These are phyloP conservation scores for Paecilomyces niveus DNA, from an alignment of 2,329 filamentous ascomycete species.

Conservation along the genomic window DNA sequence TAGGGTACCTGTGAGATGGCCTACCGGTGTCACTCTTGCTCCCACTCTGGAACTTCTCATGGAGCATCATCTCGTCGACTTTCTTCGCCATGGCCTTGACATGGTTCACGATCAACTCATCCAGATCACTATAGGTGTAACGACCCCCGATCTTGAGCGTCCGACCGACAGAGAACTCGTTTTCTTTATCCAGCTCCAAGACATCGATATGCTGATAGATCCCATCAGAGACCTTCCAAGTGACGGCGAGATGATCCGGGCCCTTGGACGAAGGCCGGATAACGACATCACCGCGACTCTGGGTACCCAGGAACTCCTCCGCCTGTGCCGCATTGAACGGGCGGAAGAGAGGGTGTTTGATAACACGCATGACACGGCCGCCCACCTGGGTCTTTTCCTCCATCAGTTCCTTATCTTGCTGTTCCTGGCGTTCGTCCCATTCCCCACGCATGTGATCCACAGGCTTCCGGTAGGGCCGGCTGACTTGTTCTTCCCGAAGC, in stretches of 20 bases:
- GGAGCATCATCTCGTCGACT: conserved; percentile 89
- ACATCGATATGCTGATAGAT: conserved; percentile 99
- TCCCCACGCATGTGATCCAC: conserved; percentile 68
- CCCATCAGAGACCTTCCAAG: conserved; percentile 94
- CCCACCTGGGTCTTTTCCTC: conserved; percentile 80
- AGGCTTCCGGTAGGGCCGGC: conserved; percentile 61
- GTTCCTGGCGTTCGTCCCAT: conserved; percentile 82
- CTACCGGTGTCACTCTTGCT: conserved; percentile 78
- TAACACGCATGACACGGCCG: conserved; percentile 82
- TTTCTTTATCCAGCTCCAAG: conserved; percentile 92
- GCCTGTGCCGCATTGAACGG: conserved; percentile 89
- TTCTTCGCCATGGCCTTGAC: conserved; percentile 97
- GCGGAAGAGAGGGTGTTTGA: conserved; percentile 95
- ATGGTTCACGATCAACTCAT: conserved; percentile 94
- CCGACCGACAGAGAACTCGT: conserved; percentile 87
- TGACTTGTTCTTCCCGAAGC: conserved; percentile 72
- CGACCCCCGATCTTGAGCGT: conserved; percentile 79
- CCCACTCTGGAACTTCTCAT: conserved; percentile 86
- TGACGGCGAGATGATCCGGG: conserved; percentile 88
- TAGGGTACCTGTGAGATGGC: conserved; percentile 26
- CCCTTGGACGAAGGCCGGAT: conserved; percentile 94
- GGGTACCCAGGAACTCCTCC: conserved; percentile 84
- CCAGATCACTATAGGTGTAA: conserved; percentile 89
- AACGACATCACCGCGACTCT: conserved; percentile 80
- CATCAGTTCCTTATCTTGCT: conserved; percentile 71